Percentiles rank a stretch among this genome's conserved stretches.
Conservation (phyloP, 306 rosid species). For the Trifolium subterraneum region DNA sequence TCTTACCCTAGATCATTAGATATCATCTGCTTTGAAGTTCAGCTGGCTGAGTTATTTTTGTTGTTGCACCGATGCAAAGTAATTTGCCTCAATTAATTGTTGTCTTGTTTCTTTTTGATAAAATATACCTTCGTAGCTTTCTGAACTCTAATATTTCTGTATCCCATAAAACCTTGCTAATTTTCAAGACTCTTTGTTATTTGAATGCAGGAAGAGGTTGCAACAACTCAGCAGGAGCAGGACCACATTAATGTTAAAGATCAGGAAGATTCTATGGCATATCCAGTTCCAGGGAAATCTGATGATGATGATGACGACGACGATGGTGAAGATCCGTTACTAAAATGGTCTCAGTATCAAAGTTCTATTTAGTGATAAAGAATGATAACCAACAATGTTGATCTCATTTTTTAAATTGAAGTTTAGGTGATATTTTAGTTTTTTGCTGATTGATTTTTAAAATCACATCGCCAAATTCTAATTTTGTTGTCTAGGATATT, state of each 20-base stretch:
- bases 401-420: conserved; percentile 7
- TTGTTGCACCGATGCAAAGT: background rate
- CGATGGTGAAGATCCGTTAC: conserved; percentile 46
- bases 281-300: conserved; percentile 57
- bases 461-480: background rate
- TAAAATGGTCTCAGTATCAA: conserved; percentile 53
- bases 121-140: conserved; percentile 5
- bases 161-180: background rate
- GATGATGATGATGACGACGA: conserved; percentile 24
- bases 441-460: background rate
- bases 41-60: conserved; percentile 7
- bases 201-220: conserved; percentile 56
- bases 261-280: conserved; percentile 50
- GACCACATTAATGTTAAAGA: conserved; percentile 44
- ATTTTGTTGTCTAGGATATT: background rate
- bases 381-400: background rate
- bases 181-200: conserved; percentile 15
- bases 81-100: background rate
- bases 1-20: conserved; percentile 6
- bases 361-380: conserved; percentile 40
- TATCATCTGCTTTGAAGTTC: conserved; percentile 5
- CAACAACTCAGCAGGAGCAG: conserved; percentile 43
- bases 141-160: background rate
- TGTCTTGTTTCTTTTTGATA: no score
- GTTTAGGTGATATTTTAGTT: background rate